A percentile compares a stretch with the other conserved stretches of the same genome.
Evolutionary conservation across 495 filamentous ascomycete species (phyloP).

Genomic region (Penicillium dipodomyicola): DNA sequence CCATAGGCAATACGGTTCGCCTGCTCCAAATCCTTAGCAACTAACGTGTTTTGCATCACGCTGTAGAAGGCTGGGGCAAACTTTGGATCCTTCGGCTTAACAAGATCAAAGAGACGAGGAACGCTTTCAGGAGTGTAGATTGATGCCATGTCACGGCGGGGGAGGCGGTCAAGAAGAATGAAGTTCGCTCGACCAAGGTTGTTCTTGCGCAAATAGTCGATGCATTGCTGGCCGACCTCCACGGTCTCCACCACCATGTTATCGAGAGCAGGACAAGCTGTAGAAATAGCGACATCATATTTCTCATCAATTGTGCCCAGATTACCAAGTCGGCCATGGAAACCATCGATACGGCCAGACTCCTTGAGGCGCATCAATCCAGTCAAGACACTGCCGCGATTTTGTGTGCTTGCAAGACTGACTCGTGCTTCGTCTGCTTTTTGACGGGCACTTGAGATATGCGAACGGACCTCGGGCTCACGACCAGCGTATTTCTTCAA

Average conservation of each 20-base stretch:
- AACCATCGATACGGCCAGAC: conserved; percentile 92
- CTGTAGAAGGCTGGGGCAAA: conserved; percentile 94
- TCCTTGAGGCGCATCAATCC: conserved; percentile 93
- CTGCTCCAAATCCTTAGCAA: conserved; percentile 87
- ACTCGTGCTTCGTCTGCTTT: conserved; percentile 94
- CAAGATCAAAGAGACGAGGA: conserved; percentile 87
- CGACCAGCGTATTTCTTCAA: conserved; percentile 66
- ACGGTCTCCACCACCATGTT: conserved; percentile 96
- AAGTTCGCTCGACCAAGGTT: conserved; percentile 97
- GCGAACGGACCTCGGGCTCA: conserved; percentile 75
- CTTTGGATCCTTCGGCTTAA: conserved; percentile 80
- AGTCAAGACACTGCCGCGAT: conserved; percentile 85
- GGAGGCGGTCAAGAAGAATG: conserved; percentile 86
- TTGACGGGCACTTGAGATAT: conserved; percentile 82
- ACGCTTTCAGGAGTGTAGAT: conserved; percentile 90
- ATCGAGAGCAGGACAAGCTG: conserved; percentile 85
- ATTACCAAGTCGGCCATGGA: conserved; percentile 93
- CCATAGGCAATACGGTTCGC: conserved; percentile 97
- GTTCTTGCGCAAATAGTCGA: conserved; percentile 95
- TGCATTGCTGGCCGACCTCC: conserved; percentile 93
- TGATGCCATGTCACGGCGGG: conserved; percentile 66
- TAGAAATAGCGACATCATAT: conserved; percentile 96
- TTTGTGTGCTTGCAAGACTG: conserved; percentile 83
- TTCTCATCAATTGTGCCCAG: conserved; percentile 91
- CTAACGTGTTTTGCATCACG: conserved; percentile 87